Evolutionary conservation across 192 early-diverging fungal genomes (phyloP).

Genomic region (Entomortierella parvispora): DNA sequence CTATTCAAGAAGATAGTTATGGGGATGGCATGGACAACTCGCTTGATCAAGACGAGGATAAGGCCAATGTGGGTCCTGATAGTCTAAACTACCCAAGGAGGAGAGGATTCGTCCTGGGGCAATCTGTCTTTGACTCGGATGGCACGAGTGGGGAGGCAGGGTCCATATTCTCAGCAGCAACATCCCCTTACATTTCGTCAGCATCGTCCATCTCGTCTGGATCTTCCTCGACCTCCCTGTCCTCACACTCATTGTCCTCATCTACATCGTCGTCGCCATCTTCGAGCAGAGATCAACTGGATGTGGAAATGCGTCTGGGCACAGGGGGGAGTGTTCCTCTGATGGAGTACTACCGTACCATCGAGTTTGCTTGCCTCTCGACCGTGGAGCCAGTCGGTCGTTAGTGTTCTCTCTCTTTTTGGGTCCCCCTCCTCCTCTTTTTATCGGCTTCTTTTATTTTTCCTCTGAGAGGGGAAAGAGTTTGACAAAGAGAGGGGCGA

Average conservation of each 20-base stretch:
- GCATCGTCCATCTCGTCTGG: constrained; percentile 9
- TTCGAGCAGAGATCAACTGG: constrained; percentile 26
- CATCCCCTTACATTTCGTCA: background rate
- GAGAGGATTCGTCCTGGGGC: too few species aligned
- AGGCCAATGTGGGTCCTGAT: background rate
- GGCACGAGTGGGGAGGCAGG: background rate
- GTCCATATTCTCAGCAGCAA: background rate
- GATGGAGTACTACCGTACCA: constrained; percentile 46
- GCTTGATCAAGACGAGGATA: constrained; percentile 3
- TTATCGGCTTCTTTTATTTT: background rate
- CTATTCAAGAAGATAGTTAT: constrained; percentile 27
- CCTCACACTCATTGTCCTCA: background rate
- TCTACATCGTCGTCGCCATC: background rate
- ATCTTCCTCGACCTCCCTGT: background rate
- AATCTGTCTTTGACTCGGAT: too few species aligned
- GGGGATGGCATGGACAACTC: background rate
- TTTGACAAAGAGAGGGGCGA: constrained; percentile 2
- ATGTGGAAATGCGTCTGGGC: constrained; percentile 42
- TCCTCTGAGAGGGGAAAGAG: background rate
- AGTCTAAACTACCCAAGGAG: background rate
- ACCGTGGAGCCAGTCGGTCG: constrained; percentile 48
- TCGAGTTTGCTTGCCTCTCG: constrained; percentile 41
- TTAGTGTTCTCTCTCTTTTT: constrained; percentile 1
- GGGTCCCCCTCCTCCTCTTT: background rate
- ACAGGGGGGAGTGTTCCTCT: constrained; percentile 44